These are phyloP conservation scores for Scytalidium sp. DNA, from an alignment of 2,329 filamentous ascomycete genomes.

Conservation along the genomic window DNA sequence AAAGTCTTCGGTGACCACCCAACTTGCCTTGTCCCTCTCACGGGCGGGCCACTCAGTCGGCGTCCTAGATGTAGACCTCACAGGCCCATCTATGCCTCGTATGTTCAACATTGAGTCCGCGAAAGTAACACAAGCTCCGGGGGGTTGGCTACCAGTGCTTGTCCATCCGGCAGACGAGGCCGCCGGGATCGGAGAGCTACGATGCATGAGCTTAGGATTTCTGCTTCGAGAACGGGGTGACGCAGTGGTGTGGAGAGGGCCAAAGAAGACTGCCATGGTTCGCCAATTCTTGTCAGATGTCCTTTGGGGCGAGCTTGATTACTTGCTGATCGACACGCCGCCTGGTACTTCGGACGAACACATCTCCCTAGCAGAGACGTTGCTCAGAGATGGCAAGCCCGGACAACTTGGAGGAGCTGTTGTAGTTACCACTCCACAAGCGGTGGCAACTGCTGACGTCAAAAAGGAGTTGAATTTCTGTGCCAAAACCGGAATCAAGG, in stretches of 20 bases:
- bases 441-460: slow-evolving; percentile 89
- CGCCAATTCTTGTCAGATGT: slow-evolving; percentile 93
- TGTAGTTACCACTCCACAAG: slow-evolving; percentile 94
- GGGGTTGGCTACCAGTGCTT: slow-evolving; percentile 86
- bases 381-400: slow-evolving; percentile 60
- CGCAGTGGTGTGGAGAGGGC: slow-evolving; percentile 94
- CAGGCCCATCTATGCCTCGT: slow-evolving; percentile 91
- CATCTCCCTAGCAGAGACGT: slow-evolving; percentile 87
- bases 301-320: slow-evolving; percentile 84
- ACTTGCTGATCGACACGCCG: slow-evolving; percentile 90
- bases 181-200: slow-evolving; percentile 58
- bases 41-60: slow-evolving; percentile 85
- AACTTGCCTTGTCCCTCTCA: slow-evolving; percentile 86
- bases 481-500: slow-evolving; percentile 73
- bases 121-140: slow-evolving; percentile 87
- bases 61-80: slow-evolving; percentile 94
- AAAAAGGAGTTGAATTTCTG: slow-evolving; percentile 87
- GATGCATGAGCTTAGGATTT: slow-evolving; percentile 92
- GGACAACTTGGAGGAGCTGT: slow-evolving; percentile 82
- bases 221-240: slow-evolving; percentile 79
- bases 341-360: slow-evolving; percentile 97
- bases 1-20: slow-evolving; percentile 96
- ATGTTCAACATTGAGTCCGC: slow-evolving; percentile 87
- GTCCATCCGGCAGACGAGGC: slow-evolving; percentile 64
- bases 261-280: slow-evolving; percentile 99